Evolutionary conservation across 345 rosid species (phyloP), one percentile per base, ranked within the genome.

Genomic region (Eucalyptus albens): DNA sequence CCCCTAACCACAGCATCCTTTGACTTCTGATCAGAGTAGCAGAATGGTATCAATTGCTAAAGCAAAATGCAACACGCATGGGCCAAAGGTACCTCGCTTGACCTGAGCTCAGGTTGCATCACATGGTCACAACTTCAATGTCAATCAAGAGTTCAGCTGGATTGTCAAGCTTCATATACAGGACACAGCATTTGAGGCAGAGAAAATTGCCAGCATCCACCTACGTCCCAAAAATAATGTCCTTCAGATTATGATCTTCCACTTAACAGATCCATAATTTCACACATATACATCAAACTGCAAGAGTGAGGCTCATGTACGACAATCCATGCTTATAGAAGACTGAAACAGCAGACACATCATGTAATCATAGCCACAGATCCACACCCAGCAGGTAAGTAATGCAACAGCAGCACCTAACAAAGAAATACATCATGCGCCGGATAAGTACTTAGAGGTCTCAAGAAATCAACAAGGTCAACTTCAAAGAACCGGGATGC

Each of bases 171-270:
- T 96, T 95, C 6, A 95, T 95, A 88, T 94, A 97, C 92, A 96
- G 91, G 86, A 97, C 92, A 10, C 98, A 95, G 27, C 98, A 96
- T 88, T 96, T 96, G 87, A 97, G 90, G 27, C 97, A 96, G 87
- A 97, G 98, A 86, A 97, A 97, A 90, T 96, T 95, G 53, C 98
- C 99, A 33, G 94, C 96, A 92, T 94, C 97, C 55, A 93, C 98
- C 97, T 94, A 94, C 94, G 92, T 85, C 53, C 15, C 17, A 29
- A n/a, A 29, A 59, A 67, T 26, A 50, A 59, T 31, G 4, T 12
- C 17, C 51, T 77, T 50, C 19, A 67, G 9, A 15, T 16, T 51
- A 50, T 49, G 60, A 51, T 45, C 33, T 33, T 19, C 60, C 11
- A 22, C 62, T 56, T 56, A 56, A 22, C 12, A 56, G 62, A 22